phyloP scores from a whole-genome alignment of 345 rosid genomes.

The Mangifera indica region DNA sequence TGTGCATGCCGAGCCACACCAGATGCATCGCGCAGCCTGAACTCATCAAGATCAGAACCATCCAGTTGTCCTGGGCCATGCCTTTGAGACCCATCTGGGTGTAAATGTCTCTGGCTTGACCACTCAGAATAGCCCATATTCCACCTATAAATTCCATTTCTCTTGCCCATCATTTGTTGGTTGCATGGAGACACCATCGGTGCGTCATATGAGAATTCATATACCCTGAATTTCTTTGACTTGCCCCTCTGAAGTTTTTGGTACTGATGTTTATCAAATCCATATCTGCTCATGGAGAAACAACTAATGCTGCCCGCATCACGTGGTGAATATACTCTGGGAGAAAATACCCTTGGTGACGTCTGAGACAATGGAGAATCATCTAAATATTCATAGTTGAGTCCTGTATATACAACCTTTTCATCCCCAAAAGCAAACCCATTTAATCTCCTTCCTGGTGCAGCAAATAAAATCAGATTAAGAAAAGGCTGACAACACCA shows the following conservation, averaged over 20 bases:
- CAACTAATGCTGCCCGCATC: slow-evolving; percentile 40
- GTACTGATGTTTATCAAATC: slow-evolving; percentile 44
- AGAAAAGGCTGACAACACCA: neutral
- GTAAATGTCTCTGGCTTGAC: slow-evolving; percentile 43
- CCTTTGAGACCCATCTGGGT: slow-evolving; percentile 36
- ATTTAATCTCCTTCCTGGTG: slow-evolving; percentile 70
- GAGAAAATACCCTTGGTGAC: slow-evolving; percentile 52
- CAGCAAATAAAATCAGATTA: slow-evolving; percentile 24
- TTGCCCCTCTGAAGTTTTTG: slow-evolving; percentile 52
- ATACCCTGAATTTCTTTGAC: slow-evolving; percentile 42
- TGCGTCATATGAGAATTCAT: slow-evolving; percentile 26
- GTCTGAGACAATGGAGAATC: slow-evolving; percentile 52
- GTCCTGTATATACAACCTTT: slow-evolving; percentile 42
- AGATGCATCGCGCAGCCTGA: slow-evolving; percentile 65
- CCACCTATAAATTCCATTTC: slow-evolving; percentile 46
- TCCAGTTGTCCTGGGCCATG: slow-evolving; percentile 44
- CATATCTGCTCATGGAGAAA: slow-evolving; percentile 45
- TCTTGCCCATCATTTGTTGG: slow-evolving; percentile 45
- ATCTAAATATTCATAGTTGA: slow-evolving; percentile 54
- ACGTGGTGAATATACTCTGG: slow-evolving; percentile 45
- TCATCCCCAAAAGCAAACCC: slow-evolving; percentile 75
- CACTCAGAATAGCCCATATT: slow-evolving; percentile 48
- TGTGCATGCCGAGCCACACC: slow-evolving; percentile 73
- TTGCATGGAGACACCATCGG: slow-evolving; percentile 34
- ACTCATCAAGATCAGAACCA: slow-evolving; percentile 62